Percentiles rank a stretch among this genome's conserved stretches.
These are phyloP conservation scores for Coemansia sp. DNA, from an alignment of 192 early-diverging fungal species.

Conservation along the genomic window DNA sequence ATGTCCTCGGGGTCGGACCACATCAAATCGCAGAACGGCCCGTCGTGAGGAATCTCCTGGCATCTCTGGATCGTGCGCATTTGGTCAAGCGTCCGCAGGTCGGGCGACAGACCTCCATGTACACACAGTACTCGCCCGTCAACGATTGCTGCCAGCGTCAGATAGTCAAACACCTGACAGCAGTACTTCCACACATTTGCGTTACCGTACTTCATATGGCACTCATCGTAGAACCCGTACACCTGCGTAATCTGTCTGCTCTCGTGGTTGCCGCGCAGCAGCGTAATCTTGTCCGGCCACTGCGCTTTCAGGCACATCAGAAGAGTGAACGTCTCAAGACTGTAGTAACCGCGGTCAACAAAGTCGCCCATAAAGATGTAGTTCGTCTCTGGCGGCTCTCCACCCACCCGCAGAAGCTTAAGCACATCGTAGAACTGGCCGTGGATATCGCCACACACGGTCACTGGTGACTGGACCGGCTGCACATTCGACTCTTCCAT, in stretches of 20 bases:
- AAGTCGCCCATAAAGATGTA: conserved; percentile 99
- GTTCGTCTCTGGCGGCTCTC: conserved; percentile 88
- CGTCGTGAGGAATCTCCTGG: conserved; percentile 59
- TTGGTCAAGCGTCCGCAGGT: conserved; percentile 91
- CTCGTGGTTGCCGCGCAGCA: conserved; percentile 96
- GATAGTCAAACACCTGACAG: conserved; percentile 93
- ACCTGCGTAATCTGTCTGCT: conserved; percentile 96
- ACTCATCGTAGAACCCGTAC: conserved; percentile 95
- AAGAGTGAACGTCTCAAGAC: conserved; percentile 92
- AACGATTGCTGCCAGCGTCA: conserved; percentile 87
- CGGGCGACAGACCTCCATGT: conserved; percentile 93
- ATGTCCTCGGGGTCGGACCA: conserved; percentile 60
- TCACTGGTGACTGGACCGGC: conserved; percentile 92
- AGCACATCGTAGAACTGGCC: conserved; percentile 97
- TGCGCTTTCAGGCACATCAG: conserved; percentile 92
- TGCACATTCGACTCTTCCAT: conserved; percentile 99
- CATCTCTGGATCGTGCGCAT: conserved; percentile 92
- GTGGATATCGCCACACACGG: conserved; percentile 98
- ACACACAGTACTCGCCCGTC: conserved; percentile 91
- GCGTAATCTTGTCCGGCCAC: conserved; percentile 95
- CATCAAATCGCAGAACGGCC: conserved; percentile 52
- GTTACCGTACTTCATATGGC: conserved; percentile 84
- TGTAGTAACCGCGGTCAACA: conserved; percentile 97
- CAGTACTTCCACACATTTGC: conserved; percentile 90
- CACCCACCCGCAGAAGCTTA: conserved; percentile 93